These are phyloP conservation scores for Xylaria intraflava DNA, from an alignment of 495 filamentous ascomycete genomes.

Conservation along the genomic window DNA sequence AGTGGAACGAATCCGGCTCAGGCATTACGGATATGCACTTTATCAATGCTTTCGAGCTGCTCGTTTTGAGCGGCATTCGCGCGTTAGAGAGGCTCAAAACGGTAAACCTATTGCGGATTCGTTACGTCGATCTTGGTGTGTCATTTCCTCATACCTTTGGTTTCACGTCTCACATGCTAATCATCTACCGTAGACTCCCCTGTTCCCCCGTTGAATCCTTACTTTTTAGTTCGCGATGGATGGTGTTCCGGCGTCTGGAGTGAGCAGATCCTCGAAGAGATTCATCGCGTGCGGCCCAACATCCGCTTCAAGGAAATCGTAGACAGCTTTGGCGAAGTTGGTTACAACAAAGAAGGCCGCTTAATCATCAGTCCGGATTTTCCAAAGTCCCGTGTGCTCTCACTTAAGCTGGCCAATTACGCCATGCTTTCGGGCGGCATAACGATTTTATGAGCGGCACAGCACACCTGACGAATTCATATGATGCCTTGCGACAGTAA, in stretches of 20 bases:
- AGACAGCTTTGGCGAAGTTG: conserved; percentile 48
- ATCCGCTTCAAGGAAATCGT: conserved; percentile 51
- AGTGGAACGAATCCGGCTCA: conserved; percentile 52
- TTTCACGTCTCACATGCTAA: conserved; percentile 8
- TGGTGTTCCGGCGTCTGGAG: conserved; percentile 64
- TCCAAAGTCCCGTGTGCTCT: conserved; percentile 37
- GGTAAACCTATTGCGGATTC: conserved; percentile 56
- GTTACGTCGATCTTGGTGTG: conserved; percentile 64
- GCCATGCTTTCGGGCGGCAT: conserved; percentile 36
- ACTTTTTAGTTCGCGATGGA: conserved; percentile 53
- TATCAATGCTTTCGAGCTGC: conserved; percentile 57
- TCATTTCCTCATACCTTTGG: conserved; percentile 16
- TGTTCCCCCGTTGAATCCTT: conserved; percentile 56
- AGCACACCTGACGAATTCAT: background rate
- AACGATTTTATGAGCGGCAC: conserved; percentile 20
- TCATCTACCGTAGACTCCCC: conserved; percentile 38
- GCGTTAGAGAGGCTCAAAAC: conserved; percentile 46
- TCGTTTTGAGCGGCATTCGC: conserved; percentile 55
- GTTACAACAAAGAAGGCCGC: conserved; percentile 46
- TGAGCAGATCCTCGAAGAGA: conserved; percentile 51
- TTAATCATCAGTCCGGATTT: conserved; percentile 43
- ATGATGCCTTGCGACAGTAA: background rate
- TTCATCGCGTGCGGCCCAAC: conserved; percentile 47
- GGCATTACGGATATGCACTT: conserved; percentile 63
- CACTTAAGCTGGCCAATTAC: conserved; percentile 44